Evolutionary conservation across 2,329 filamentous ascomycete species (phyloP).

Genomic region (Nemania serpens): DNA sequence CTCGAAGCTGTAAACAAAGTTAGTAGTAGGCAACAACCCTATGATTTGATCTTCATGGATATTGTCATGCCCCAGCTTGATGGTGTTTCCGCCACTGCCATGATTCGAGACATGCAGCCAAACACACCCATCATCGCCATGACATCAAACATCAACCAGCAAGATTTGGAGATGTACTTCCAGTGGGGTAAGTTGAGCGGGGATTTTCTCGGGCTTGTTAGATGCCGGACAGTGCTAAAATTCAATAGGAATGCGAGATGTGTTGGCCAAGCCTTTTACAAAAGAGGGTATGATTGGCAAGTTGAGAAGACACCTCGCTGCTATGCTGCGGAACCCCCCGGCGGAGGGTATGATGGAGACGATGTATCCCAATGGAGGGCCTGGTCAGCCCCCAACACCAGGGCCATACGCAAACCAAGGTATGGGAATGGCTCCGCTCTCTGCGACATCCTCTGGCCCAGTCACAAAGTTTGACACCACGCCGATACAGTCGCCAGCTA

Average conservation of each 20-base stretch:
- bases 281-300: conserved; percentile 82
- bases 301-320: conserved; percentile 85
- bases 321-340: conserved; percentile 73
- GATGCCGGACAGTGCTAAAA: conserved; percentile 17
- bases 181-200: conserved; percentile 74
- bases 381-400: conserved; percentile 40
- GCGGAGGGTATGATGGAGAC: conserved; percentile 44
- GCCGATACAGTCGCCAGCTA: conserved; percentile 59
- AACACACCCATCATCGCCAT: conserved; percentile 92
- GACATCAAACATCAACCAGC: conserved; percentile 96
- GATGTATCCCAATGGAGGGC: conserved; percentile 40
- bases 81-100: conserved; percentile 89
- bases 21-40: conserved; percentile 54
- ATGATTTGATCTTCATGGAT: conserved; percentile 80
- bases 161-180: conserved; percentile 97
- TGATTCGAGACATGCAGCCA: conserved; percentile 85
- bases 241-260: conserved; percentile 87
- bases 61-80: conserved; percentile 98
- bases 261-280: conserved; percentile 95
- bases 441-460: conserved; percentile 40
- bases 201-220: not conserved
- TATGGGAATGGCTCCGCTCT: conserved; percentile 42
- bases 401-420: conserved; percentile 41
- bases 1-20: conserved; percentile 91
- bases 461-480: conserved; percentile 59